These are phyloP conservation scores for Boletus pseudopeckii DNA, from an alignment of 768 basidiomycete genomes.

Conservation along the genomic window DNA sequence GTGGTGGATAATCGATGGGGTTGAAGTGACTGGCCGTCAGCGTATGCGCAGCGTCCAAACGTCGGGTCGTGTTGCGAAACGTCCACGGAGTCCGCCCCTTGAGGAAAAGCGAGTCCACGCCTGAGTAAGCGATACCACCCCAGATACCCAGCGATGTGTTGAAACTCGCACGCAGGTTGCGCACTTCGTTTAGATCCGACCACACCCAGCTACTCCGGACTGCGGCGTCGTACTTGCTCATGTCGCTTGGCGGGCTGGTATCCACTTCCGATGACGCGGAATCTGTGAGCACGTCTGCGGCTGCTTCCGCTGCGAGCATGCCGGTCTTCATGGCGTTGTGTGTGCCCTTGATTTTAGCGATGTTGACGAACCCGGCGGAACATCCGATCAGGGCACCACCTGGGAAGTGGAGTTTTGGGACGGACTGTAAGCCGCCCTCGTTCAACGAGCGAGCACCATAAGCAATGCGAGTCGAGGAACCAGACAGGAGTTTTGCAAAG, in stretches of 20 bases:
- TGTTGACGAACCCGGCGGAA: constrained; percentile 93
- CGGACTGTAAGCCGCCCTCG: constrained; percentile 90
- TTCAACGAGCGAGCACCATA: constrained; percentile 90
- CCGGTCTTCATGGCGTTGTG: constrained; percentile 99
- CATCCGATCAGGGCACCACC: constrained; percentile 95
- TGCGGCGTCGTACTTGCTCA: constrained; percentile 68
- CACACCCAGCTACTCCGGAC: constrained; percentile 82
- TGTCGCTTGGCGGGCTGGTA: constrained; percentile 40
- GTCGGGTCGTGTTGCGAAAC: constrained; percentile 58
- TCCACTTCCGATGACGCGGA: constrained; percentile 7
- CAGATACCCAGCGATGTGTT: constrained; percentile 71
- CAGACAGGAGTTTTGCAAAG: constrained; percentile 75
- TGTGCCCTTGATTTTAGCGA: constrained; percentile 97
- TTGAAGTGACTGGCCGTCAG: constrained; percentile 58
- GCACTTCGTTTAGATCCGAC: constrained; percentile 81
- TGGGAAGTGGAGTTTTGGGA: constrained; percentile 85
- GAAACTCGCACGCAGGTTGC: constrained; percentile 91
- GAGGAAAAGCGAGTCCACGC: constrained; percentile 80
- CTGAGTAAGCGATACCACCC: constrained; percentile 88
- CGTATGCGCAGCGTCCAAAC: constrained; percentile 69
- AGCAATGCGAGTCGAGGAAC: constrained; percentile 69
- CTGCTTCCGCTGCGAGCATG: constrained; percentile 92
- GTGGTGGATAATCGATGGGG: constrained; percentile 83
- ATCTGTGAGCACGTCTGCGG: constrained; percentile 55
- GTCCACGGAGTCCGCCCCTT: constrained; percentile 92